Base-by-base conservation (phyloP, 2,329 filamentous ascomycete species). In the Alternaria arbusti region DNA sequence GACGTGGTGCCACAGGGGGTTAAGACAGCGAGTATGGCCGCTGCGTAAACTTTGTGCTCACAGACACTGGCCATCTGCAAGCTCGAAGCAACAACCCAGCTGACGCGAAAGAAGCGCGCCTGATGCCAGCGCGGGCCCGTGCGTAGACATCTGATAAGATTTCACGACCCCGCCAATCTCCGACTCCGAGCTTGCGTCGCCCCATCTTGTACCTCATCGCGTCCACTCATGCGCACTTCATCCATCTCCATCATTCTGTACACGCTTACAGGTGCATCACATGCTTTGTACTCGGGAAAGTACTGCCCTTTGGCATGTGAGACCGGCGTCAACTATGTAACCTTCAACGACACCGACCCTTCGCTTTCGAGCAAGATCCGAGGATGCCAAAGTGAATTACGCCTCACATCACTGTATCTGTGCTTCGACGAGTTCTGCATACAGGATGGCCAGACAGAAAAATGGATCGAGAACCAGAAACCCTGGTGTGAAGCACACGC, bases 261-360 rank as follows among this genome's bases (percentile, higher is more conserved):
- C 28, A 47, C 26, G 10, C 23, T 61, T 9, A n/a, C 51, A 25
- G 10, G 67, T 67, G 66, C 61, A 61, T 61, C 62, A 17, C 23
- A 46, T n/a, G 65, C 71, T 26, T 36, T 70, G 10, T 59, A 67
- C 17, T 61, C 67, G 5, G 71, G 75, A 8, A 70, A 68, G 26
- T 74, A 67, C 56, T 79, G 76, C 54, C 76, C 76, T 43, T 61
- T 65, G 46, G 72, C 71, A 32, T 79, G 76, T 65, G 71, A 75
- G 20, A 71, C 75, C 6, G 70, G 61, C 2, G 57, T 77, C 46
- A 70, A 71, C 46, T 77, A 77, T 52, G 70, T 69, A 30, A 72
- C 70, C 12, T 79, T 77, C 66, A 77, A 77, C 61, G 76, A 79
- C 58, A 77, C 74, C 12, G 64, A 70, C 49, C 51, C 67, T 36